Conservation (phyloP, 176 grass and related monocot species). For the Phoenix roebelenii region DNA sequence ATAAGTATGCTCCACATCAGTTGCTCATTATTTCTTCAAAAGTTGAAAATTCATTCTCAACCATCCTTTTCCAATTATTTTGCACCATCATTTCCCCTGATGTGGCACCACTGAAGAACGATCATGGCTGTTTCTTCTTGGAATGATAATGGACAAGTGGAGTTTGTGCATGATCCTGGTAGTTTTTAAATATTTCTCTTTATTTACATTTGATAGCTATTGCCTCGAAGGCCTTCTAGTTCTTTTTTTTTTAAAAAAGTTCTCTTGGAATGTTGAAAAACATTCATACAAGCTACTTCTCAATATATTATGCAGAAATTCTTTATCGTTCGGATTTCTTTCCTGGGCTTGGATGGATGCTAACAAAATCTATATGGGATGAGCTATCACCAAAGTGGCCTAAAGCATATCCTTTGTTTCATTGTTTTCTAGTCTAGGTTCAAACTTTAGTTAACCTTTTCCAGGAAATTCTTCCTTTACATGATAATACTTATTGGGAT, state of each 20-base stretch:
- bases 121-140: slow-evolving; percentile 99
- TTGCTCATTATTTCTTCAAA: slow-evolving; percentile 13
- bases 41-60: neutral
- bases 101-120: slow-evolving; percentile 38
- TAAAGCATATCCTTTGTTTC: slow-evolving; percentile 94
- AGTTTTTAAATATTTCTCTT: neutral
- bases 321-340: slow-evolving; percentile 97
- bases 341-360: slow-evolving; percentile 99
- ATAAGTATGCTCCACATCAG: slow-evolving; percentile 52
- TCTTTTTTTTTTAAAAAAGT: no score
- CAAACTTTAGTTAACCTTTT: neutral
- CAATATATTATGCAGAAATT: slow-evolving; percentile 46
- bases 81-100: slow-evolving; percentile 6
- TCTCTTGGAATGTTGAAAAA: neutral
- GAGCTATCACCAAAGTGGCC: slow-evolving; percentile 98
- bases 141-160: slow-evolving; percentile 93
- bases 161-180: slow-evolving; percentile 90
- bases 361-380: slow-evolving; percentile 83
- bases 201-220: no score
- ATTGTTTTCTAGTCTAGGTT: neutral
- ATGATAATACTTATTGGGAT: slow-evolving; percentile 97
- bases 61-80: slow-evolving; percentile 7
- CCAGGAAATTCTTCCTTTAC: slow-evolving; percentile 61
- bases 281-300: slow-evolving; percentile 6
- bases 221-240: no score